Percentiles rank a stretch among this genome's conserved stretches.
These are phyloP conservation scores for Pholiota microspora DNA, from an alignment of 768 basidiomycete genomes.

Conservation along the genomic window DNA sequence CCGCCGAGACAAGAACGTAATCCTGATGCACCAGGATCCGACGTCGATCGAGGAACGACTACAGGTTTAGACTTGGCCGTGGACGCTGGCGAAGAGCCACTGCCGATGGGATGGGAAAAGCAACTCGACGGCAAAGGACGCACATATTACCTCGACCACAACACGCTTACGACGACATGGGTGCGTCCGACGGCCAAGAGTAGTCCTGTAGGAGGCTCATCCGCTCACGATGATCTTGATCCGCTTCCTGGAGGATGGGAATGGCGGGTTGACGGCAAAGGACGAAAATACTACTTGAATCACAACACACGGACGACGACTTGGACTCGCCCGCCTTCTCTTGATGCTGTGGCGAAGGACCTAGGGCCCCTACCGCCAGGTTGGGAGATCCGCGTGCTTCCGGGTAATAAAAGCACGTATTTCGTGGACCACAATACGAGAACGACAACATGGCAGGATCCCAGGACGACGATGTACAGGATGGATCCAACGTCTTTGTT, in stretches of 20 bases:
- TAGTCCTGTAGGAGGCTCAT: conserved; percentile 17
- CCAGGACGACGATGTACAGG: conserved; percentile 72
- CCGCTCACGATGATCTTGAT: conserved; percentile 5
- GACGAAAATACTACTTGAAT: conserved; percentile 20
- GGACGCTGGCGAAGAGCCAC: conserved; percentile 7
- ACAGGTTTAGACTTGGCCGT: not conserved
- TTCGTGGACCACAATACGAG: conserved; percentile 72
- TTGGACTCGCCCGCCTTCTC: conserved; percentile 24
- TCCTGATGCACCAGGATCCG: conserved; percentile 49
- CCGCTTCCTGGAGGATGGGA: conserved; percentile 21
- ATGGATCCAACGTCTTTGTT: conserved; percentile 87
- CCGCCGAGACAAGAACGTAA: conserved; percentile 10
- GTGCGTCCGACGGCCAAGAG: conserved; percentile 33
- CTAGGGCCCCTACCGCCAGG: conserved; percentile 65
- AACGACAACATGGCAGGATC: conserved; percentile 96
- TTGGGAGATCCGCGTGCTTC: conserved; percentile 84
- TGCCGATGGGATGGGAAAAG: conserved; percentile 24
- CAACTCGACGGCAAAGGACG: conserved; percentile 47
- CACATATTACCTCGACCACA: conserved; percentile 85
- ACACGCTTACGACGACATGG: conserved; percentile 78
- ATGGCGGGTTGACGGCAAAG: conserved; percentile 19
- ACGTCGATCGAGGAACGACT: not conserved
- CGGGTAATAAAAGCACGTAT: conserved; percentile 73
- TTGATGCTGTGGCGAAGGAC: conserved; percentile 21
- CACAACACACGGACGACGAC: conserved; percentile 25